Conservation (phyloP, 345 rosid genomes). For the Rhodamnia argentea region DNA sequence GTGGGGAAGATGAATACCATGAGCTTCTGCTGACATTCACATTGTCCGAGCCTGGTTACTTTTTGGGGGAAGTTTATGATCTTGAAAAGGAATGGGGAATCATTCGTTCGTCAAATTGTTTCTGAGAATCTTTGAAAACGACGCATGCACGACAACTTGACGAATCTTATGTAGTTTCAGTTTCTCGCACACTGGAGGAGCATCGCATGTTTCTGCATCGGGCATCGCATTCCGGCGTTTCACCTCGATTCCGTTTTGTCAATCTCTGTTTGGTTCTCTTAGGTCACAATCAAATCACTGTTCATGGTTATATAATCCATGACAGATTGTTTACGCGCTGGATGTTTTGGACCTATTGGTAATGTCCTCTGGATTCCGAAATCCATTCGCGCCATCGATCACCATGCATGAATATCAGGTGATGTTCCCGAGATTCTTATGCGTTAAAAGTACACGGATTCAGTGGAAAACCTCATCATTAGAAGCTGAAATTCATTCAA, state of each 20-base stretch:
- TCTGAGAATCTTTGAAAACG: background rate
- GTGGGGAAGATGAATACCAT: background rate
- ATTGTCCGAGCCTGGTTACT: background rate
- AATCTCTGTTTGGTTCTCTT: background rate
- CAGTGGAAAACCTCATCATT: background rate
- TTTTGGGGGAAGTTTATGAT: background rate
- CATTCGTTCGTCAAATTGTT: background rate
- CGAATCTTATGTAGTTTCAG: slow-evolving; percentile 8
- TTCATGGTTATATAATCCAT: background rate
- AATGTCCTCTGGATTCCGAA: background rate
- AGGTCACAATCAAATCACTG: background rate
- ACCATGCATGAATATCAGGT: background rate
- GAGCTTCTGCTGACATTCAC: background rate
- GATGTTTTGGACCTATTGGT: background rate
- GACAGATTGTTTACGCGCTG: background rate
- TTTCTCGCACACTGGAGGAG: slow-evolving; percentile 19
- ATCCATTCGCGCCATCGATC: background rate
- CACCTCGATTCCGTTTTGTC: background rate
- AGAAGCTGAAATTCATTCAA: slow-evolving; percentile 84
- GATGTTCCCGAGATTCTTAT: background rate
- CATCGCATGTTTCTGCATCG: slow-evolving; percentile 51
- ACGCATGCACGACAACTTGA: background rate
- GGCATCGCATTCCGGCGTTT: background rate
- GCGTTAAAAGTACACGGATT: background rate
- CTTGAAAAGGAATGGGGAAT: background rate